phyloP scores from a whole-genome alignment of 1,139 yeast species.

The Diutina mesorugosa region DNA sequence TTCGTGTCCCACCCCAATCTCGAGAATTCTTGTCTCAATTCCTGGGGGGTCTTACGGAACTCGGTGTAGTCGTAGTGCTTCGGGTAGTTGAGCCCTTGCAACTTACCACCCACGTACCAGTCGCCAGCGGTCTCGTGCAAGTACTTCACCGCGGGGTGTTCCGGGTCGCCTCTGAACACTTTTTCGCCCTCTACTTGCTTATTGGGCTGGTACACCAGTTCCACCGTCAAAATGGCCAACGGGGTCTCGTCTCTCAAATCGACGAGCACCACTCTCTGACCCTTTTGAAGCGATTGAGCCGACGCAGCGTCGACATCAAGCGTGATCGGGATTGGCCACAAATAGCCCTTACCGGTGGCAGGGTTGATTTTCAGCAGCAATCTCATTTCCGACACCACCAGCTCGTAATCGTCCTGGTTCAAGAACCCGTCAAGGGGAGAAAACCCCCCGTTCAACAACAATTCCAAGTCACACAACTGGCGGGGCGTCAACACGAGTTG shows the following conservation, averaged over 20 bases:
- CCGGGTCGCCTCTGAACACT: slow-evolving; percentile 94
- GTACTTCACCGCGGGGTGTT: slow-evolving; percentile 85
- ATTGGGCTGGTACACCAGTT: slow-evolving; percentile 72
- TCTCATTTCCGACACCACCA: slow-evolving; percentile 70
- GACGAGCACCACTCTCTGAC: slow-evolving; percentile 58
- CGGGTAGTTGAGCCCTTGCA: slow-evolving; percentile 77
- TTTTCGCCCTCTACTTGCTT: slow-evolving; percentile 67
- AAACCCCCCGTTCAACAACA: slow-evolving; percentile 87
- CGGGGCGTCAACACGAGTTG: slow-evolving; percentile 62
- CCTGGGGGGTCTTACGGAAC: slow-evolving; percentile 81
- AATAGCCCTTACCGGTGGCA: slow-evolving; percentile 40
- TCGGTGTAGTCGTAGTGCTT: slow-evolving; percentile 85
- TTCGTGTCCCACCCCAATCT: slow-evolving; percentile 64
- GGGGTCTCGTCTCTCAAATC: slow-evolving; percentile 78
- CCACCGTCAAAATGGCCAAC: slow-evolving; percentile 69
- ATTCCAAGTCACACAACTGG: slow-evolving; percentile 87
- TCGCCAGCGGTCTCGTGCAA: slow-evolving; percentile 68
- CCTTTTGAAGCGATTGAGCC: slow-evolving; percentile 35
- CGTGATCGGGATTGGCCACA: slow-evolving; percentile 92
- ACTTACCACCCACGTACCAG: slow-evolving; percentile 73
- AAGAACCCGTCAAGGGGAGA: slow-evolving; percentile 86
- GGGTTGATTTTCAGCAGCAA: slow-evolving; percentile 34
- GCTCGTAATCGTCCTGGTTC: slow-evolving; percentile 64
- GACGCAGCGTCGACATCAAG: slow-evolving; percentile 55
- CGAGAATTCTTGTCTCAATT: slow-evolving; percentile 71